Conservation (phyloP, 352 stramenopile genomes). For the Elongisporangium anandrum region DNA sequence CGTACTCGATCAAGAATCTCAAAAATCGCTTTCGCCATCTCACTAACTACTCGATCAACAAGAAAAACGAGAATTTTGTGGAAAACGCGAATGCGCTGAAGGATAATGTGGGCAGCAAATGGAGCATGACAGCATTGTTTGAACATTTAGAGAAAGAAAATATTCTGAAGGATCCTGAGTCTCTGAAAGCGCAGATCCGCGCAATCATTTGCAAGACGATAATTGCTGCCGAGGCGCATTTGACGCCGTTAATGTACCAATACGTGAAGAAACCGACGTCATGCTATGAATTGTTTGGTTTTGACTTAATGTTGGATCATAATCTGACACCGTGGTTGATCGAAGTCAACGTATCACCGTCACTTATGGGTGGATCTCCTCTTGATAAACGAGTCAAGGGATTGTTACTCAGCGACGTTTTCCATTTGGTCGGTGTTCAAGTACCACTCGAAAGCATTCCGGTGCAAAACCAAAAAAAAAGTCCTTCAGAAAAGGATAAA, state of each 20-base stretch:
- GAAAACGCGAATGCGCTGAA: conserved; percentile 40
- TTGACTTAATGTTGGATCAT: conserved; percentile 70
- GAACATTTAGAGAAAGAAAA: conserved; percentile 26
- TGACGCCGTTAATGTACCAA: conserved; percentile 54
- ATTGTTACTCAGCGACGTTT: conserved; percentile 73
- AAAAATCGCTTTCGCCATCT: conserved; percentile 65
- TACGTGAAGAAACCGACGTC: conserved; percentile 38
- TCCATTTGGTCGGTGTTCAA: conserved; percentile 70
- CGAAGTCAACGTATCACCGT: conserved; percentile 75
- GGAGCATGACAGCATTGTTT: conserved; percentile 56
- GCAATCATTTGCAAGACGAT: conserved; percentile 66
- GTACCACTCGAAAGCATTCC: conserved; percentile 30
- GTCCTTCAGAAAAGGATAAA: neutral
- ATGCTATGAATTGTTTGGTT: conserved; percentile 76
- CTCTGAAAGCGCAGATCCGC: conserved; percentile 34
- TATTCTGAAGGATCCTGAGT: conserved; percentile 26
- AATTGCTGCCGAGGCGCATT: conserved; percentile 60
- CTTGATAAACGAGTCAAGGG: conserved; percentile 74
- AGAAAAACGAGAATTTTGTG: conserved; percentile 50
- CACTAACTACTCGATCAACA: conserved; percentile 83
- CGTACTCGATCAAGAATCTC: conserved; percentile 65
- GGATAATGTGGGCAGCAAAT: conserved; percentile 60
- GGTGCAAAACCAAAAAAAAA: neutral
- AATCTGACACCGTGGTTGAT: conserved; percentile 60
- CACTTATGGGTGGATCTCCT: conserved; percentile 72